Evolutionary conservation across 2,329 filamentous ascomycete species (phyloP), one percentile per base, ranked within the genome.

Genomic region (Byssoonygena ceratinophila): DNA sequence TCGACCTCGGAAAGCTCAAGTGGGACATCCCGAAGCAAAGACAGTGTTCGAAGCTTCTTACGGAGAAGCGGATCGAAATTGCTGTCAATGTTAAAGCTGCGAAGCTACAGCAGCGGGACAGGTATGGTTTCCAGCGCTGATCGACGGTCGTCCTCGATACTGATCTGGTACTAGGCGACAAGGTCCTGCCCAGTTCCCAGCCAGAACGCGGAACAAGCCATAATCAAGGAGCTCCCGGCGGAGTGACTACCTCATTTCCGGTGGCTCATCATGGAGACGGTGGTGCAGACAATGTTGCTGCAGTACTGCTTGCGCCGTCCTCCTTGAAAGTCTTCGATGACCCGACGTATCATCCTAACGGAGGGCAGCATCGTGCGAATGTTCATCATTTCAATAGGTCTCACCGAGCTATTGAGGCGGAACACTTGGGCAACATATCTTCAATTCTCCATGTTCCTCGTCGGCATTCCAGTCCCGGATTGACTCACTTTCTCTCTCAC

Each of bases 41-140:
- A 63, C 44, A 61, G 60, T 25, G 59, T 70, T 7, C 64, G 60
- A 36, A 52, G 55, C 22, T 62, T 64, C 27, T 51, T 71, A n/a
- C 64, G 61, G 18, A 61, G 62, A 41, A 68, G 65, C 52, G 63
- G 68, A 34, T 68, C 67, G 9, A 68, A 63, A 43, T 49, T 71
- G 22, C 48, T 71, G 41, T 66, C 65, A 1, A 61, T 70, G 49
- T 54, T 71, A 25, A 64, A 64, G 9, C 48, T 68, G 27, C 60
- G 64, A 14, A 61, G 57, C 3, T 61, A 59, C 16, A 58, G 66
- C 14, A 41, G 32, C 27, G 41, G 50, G 7, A 45, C 22, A 18
- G 39, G 49, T 68, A 54, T 18, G 59, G 39, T 43, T 23, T 18
- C 12, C 3, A 16, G 1, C 4, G 5, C 16, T 14, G 8, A 12